These are phyloP conservation scores for Nemania diffusa DNA, from an alignment of 2,329 filamentous ascomycete species.

Conservation along the genomic window DNA sequence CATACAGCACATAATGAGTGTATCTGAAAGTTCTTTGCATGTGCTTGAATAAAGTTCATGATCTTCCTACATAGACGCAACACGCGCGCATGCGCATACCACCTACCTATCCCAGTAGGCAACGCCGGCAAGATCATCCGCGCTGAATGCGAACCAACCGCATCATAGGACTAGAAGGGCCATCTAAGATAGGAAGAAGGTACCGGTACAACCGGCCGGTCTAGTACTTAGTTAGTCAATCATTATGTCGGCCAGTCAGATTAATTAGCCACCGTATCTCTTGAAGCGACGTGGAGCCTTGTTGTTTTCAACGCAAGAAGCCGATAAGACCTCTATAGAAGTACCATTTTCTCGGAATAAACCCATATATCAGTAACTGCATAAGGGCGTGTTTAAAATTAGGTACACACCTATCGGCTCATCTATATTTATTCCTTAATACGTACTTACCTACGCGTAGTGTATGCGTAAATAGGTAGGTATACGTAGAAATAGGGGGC, in stretches of 20 bases:
- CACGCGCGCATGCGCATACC: constrained; percentile 12
- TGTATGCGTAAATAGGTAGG: neutral
- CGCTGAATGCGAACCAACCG: constrained; percentile 2
- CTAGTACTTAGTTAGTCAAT: neutral
- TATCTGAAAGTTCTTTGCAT: constrained; percentile 18
- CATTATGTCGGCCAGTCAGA: neutral
- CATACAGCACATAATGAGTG: neutral
- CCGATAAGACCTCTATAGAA: neutral
- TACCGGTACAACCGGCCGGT: constrained; percentile 11
- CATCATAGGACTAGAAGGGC: neutral
- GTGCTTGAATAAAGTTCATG: constrained; percentile 6
- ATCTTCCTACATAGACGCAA: constrained; percentile 10
- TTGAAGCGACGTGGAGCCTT: constrained; percentile 3
- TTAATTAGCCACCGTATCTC: neutral
- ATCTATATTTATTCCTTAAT: neutral
- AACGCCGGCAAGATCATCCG: neutral
- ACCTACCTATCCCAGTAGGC: constrained; percentile 19
- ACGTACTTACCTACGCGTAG: neutral
- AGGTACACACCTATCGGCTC: neutral
- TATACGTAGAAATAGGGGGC: neutral
- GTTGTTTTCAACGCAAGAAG: neutral
- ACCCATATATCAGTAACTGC: neutral
- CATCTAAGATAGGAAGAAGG: constrained; percentile 1
- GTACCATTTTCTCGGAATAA: neutral
- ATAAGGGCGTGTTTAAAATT: no score